Evolutionary conservation across 1,284 basidiomycete species (phyloP).

Genomic region (Leccinum pachyderme): DNA sequence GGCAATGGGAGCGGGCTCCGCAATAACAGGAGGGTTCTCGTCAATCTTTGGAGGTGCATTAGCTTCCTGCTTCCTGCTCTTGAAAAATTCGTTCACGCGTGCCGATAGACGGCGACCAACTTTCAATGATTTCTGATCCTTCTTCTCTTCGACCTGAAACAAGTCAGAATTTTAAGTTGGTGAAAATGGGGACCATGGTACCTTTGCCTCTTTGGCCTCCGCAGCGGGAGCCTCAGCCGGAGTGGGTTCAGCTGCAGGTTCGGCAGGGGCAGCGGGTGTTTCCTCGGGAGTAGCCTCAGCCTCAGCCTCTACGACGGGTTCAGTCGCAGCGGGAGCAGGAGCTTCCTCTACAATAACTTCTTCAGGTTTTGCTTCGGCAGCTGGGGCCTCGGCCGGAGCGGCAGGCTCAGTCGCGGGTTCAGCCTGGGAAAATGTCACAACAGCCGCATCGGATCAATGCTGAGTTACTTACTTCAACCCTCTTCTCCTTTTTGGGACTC

Average conservation of each 20-base stretch:
- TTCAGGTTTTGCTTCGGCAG: slow-evolving; percentile 34
- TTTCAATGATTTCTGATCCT: slow-evolving; percentile 50
- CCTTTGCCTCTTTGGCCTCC: slow-evolving; percentile 66
- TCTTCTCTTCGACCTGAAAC: slow-evolving; percentile 45
- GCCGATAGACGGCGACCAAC: slow-evolving; percentile 75
- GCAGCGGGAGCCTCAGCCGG: slow-evolving; percentile 32
- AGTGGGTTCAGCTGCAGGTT: slow-evolving; percentile 31
- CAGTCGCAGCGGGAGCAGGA: slow-evolving; percentile 32
- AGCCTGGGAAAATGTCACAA: slow-evolving; percentile 11
- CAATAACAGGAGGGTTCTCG: slow-evolving; percentile 76
- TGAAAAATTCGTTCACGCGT: slow-evolving; percentile 78
- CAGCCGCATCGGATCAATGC: neutral
- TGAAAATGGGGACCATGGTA: slow-evolving; percentile 21
- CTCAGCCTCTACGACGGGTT: slow-evolving; percentile 55
- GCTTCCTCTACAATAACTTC: slow-evolving; percentile 42
- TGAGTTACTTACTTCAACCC: slow-evolving; percentile 55
- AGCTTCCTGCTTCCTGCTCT: slow-evolving; percentile 68
- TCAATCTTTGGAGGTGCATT: slow-evolving; percentile 79
- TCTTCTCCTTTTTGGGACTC: slow-evolving; percentile 63
- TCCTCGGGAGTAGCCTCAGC: slow-evolving; percentile 28
- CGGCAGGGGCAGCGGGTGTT: slow-evolving; percentile 31
- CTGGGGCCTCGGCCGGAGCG: slow-evolving; percentile 38
- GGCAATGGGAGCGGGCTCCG: slow-evolving; percentile 69
- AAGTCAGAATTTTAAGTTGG: neutral
- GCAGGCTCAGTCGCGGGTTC: slow-evolving; percentile 21